Base-by-base conservation (phyloP, 106 monocot genomes). In the Acorus gramineus region DNA sequence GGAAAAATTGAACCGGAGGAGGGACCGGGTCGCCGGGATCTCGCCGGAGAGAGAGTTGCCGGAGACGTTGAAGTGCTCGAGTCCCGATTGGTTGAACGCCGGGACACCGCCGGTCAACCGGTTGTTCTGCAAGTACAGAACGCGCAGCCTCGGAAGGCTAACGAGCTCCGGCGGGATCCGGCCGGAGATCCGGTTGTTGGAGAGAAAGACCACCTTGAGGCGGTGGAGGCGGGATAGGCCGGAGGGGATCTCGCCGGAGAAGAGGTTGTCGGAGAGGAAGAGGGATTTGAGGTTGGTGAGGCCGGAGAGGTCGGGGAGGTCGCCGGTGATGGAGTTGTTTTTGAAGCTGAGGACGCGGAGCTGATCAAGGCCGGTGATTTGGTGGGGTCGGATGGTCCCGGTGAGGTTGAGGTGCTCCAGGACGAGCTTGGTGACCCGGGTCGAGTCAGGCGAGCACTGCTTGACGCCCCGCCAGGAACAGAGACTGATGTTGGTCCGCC, bases 291-390 rank as follows among this genome's bases (percentile, higher is more conserved):
- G 79, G 57, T 83, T 80, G 57, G 55, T 14, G 49, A 98, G 64
- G 0, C 73, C 54, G 63, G 85, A 66, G 42, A 92, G 74, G 58
- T 98, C 87, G 3, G 98, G 98, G 44, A 98, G 66, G 47, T 70
- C 48, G 52, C 98, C 98, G 50, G 72, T 74, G 44, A 98, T 73
- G 7, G 74, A 44, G 76, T 98, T 98, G 55, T 83, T 79, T 61
- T 98, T 91, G 83, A 98, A 63, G 69, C 88, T 88, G 66, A 98
- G 85, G 14, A 98, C 92, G 13, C 98, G 85, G 57, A 98, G 78
- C 68, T 98, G 82, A 53, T 80, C 85, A 64, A 98, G 74, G 2
- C 79, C 64, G 11, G 81, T 52, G n/a, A 98, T 67, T 5, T 60
- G 6, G 4, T 59, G 63, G 11, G 69, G 0, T 2, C 50, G 46